phyloP scores from a whole-genome alignment of 495 filamentous ascomycete species.

The Cercophora samala region DNA sequence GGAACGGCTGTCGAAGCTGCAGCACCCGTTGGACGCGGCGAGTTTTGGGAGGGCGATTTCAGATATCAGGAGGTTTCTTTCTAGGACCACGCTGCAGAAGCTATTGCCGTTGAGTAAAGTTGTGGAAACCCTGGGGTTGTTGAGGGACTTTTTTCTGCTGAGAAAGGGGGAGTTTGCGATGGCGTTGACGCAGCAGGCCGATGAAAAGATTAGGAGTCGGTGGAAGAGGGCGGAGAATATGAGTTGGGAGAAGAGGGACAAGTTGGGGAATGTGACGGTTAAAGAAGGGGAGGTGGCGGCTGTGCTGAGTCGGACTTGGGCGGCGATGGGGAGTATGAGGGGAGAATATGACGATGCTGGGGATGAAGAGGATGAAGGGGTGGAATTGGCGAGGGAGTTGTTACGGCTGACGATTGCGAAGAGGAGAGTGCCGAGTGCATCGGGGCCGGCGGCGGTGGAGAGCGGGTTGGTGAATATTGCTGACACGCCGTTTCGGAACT shows the following conservation, averaged over 20 bases:
- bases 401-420: conserved; percentile 63
- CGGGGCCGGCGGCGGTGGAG: conserved; percentile 19
- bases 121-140: conserved; percentile 68
- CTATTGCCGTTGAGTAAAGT: conserved; percentile 74
- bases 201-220: conserved; percentile 62
- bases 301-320: conserved; percentile 71
- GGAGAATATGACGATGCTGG: conserved; percentile 69
- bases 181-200: conserved; percentile 77
- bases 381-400: conserved; percentile 77
- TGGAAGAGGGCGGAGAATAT: conserved; percentile 54
- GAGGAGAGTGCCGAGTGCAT: conserved; percentile 30
- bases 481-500: conserved; percentile 64
- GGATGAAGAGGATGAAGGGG: conserved; percentile 67
- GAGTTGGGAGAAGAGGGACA: conserved; percentile 50
- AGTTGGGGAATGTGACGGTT: conserved; percentile 57
- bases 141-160: conserved; percentile 84
- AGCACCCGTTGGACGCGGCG: conserved; percentile 67
- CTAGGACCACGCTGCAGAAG: conserved; percentile 73
- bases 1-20: conserved; percentile 62
- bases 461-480: conserved; percentile 33
- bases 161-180: conserved; percentile 87
- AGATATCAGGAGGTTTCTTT: conserved; percentile 74
- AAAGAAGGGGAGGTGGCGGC: conserved; percentile 84
- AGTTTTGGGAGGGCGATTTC: conserved; percentile 67
- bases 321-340: conserved; percentile 68